Evolutionary conservation across 805 yeast genomes (phyloP).

Genomic region (Suhomyces vadensis): DNA sequence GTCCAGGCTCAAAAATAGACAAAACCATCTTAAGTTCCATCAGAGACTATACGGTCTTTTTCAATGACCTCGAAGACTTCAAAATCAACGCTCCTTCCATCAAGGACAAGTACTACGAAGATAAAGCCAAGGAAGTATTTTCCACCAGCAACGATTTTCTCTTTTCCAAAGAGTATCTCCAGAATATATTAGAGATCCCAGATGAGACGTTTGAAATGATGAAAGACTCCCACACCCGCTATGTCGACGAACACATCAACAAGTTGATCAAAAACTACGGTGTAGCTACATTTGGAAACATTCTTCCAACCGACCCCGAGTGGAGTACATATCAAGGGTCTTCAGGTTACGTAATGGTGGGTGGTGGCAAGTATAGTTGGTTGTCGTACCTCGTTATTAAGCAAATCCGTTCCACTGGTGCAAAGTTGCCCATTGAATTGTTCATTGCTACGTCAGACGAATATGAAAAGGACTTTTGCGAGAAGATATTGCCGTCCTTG

Average conservation of each 20-base stretch:
- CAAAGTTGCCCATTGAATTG: conserved; percentile 51
- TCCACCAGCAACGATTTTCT: conserved; percentile 40
- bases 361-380: conserved; percentile 55
- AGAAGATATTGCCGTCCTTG: conserved; percentile 39
- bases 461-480: conserved; percentile 50
- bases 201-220: conserved; percentile 32
- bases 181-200: conserved; percentile 43
- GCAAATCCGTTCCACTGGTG: conserved; percentile 47
- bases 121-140: conserved; percentile 47
- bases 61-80: conserved; percentile 34
- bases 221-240: conserved; percentile 38
- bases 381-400: conserved; percentile 48
- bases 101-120: conserved; percentile 44
- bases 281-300: conserved; percentile 36
- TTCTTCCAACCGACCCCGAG: conserved; percentile 36
- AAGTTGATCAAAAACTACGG: conserved; percentile 27
- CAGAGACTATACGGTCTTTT: conserved; percentile 30
- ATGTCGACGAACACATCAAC: conserved; percentile 31
- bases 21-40: conserved; percentile 7
- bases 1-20: not conserved
- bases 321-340: conserved; percentile 36
- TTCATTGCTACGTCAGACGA: conserved; percentile 46
- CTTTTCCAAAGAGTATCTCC: conserved; percentile 48
- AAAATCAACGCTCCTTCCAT: conserved; percentile 42
- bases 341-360: conserved; percentile 49